Evolutionary conservation across 2,329 filamentous ascomycete genomes (phyloP), one percentile per base, ranked within the genome.

Genomic region (Colletotrichum cereale): DNA sequence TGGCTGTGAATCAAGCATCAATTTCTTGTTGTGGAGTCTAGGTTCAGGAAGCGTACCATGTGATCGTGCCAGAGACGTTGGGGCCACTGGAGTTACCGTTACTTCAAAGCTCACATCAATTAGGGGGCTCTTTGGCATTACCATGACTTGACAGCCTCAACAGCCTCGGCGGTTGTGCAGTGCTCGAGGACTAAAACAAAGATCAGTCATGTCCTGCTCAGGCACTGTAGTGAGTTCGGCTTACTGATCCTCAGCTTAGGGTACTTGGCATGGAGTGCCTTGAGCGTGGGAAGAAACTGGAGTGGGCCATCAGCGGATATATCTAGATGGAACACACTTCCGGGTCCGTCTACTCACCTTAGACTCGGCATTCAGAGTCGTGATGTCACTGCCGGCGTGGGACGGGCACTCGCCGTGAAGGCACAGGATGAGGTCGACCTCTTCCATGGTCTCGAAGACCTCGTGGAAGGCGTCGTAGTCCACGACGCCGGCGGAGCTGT

Each of bases 391-490:
- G 3, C 74, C 75, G 16, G 78, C 77, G 64, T 80, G 79, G 36
- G 79, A 80, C 8, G 83, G 91, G n/a, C 92, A 89, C 82, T 98
- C 96, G 75, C 95, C 96, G 80, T 98, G 95, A n/a, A 98, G 85
- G 83, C 98, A 98, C 52, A 97, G 87, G n/a, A 97, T 88, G 75
- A 97, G 86, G 75, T 91, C 90, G 75, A 95, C 89, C 71, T 91
- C 84, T 79, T 97, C 92, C 95, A 98, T 98, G 74, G 93, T 93
- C n/a, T 87, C 88, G 78, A 98, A 97, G 18, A 96, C 93, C 8
- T 90, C 89, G 78, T 93, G 92, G 82, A 94, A 96, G 40, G 86
- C 83, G 72, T 90, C 89, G 77, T 93, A 89, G 67, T 90, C 88
- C 21, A 92, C 84, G 31, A 95, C 92, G 16, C 93, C 93, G 34